These are phyloP conservation scores for Spinacia oleracea DNA, from an alignment of 179 eudicot genomes.

Conservation along the genomic window DNA sequence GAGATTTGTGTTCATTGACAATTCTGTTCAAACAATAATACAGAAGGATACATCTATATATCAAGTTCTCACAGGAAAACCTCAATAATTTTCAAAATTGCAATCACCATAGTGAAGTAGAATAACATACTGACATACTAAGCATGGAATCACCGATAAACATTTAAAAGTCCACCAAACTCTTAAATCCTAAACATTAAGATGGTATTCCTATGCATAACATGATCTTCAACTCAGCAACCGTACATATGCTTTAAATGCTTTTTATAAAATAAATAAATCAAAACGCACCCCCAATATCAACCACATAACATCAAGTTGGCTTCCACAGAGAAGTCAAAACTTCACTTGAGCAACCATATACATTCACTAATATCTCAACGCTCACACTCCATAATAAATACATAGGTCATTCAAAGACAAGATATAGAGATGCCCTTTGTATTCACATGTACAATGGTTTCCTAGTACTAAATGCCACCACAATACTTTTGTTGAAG, in stretches of 20 bases:
- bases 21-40: too few relatives aligned
- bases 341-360: not conserved
- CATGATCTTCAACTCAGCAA: not conserved
- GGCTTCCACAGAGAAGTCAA: not conserved
- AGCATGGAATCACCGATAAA: not conserved
- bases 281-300: not conserved
- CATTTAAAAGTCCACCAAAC: not conserved
- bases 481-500: not conserved
- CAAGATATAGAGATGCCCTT: not conserved
- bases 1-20: too few relatives aligned
- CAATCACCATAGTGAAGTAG: not conserved
- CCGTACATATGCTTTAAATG: not conserved
- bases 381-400: not conserved
- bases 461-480: not conserved
- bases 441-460: not conserved
- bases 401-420: not conserved
- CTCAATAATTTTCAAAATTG: not conserved
- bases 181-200: not conserved
- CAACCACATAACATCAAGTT: not conserved
- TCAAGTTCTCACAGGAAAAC: not conserved
- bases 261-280: not conserved
- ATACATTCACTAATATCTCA: not conserved
- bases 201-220: not conserved
- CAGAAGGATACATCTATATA: constrained; percentile 6
- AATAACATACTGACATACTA: not conserved